These are phyloP conservation scores for Quillaja saponaria DNA, from an alignment of 306 rosid genomes.

Conservation along the genomic window DNA sequence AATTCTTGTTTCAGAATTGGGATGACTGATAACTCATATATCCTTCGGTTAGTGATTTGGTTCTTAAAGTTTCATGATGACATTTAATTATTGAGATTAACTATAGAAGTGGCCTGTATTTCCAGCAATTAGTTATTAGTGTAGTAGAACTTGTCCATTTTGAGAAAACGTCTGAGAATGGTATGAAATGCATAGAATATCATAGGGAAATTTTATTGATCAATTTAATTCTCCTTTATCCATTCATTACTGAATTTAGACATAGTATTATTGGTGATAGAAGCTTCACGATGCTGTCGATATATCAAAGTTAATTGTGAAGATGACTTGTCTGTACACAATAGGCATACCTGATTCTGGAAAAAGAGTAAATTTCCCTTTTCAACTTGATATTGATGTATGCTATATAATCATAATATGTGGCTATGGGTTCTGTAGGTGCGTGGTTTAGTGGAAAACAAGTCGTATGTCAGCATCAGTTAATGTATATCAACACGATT, in stretches of 20 bases:
- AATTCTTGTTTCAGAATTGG: slow-evolving; percentile 11
- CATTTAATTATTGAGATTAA: neutral
- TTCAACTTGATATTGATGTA: slow-evolving; percentile 8
- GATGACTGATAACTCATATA: neutral
- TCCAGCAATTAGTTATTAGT: slow-evolving; percentile 2
- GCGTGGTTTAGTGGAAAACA: slow-evolving; percentile 6
- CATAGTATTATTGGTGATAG: neutral
- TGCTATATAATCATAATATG: slow-evolving; percentile 12
- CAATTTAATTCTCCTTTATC: slow-evolving; percentile 1
- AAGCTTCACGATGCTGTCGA: slow-evolving; percentile 2
- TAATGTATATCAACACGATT: no score
- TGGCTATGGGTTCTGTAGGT: slow-evolving; percentile 9
- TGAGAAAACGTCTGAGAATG: neutral
- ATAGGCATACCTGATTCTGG: neutral
- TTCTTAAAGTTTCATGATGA: neutral
- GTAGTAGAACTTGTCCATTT: neutral
- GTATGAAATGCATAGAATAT: neutral
- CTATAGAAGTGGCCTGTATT: neutral
- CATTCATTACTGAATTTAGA: no score
- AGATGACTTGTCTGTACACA: slow-evolving; percentile 1
- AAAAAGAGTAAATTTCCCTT: slow-evolving; percentile 9
- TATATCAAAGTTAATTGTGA: slow-evolving; percentile 18
- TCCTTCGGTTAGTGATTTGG: neutral
- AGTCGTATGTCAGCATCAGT: slow-evolving; percentile 21
- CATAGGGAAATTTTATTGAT: neutral